Evolutionary conservation across 2,329 filamentous ascomycete species (phyloP), one percentile per base, ranked within the genome.

Genomic region (Talaromyces sp.): DNA sequence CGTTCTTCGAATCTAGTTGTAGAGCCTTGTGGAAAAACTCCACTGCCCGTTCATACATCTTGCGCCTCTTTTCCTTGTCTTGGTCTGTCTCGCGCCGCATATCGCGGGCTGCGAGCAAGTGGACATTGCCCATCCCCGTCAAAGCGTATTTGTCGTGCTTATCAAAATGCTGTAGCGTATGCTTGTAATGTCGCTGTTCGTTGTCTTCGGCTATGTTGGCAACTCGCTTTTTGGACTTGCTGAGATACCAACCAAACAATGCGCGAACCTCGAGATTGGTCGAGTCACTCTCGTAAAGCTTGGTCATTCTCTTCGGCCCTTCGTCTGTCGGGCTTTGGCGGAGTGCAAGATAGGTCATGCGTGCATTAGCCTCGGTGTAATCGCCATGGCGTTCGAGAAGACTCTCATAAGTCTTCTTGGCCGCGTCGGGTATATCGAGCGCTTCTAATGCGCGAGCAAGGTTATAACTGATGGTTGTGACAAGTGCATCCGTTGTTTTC

Each of bases 1-100:
- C 94, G 68, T 98, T 99, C 78, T 89, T 92, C 0, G 92, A 88
- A 70, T 99, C 95, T n/a, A 99, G 81, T 65, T 96, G 92, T 27
- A 99, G 81, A 4, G 94, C 94, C 78, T 99, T 99, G 74, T 98
- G 95, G 69, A 97, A 99, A 77, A 99, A 99, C 73, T 99, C 96
- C 10, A 98, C 93, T 0, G 95, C 93, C 67, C 94, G 92, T 72
- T 88, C 87, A 73, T 98, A 99, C 64, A 87, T 89, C 68, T 89
- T 90, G 61, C 89, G 90, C 59, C 93, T 88, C 79, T 96, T 96
- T 69, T 96, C 90, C 77, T 91, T 96, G 63, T 99, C 94, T 63
- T 87, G 83, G 8, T 98, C 95, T 0, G 90, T 90, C 64, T 95
- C 91, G 57, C 93, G 87, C 33, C 91, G 90, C 92, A 98, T 97